A percentile compares a stretch with the other conserved stretches of the same genome.
phyloP scores from a whole-genome alignment of 345 rosid genomes.

The Eucalyptus sp. region DNA sequence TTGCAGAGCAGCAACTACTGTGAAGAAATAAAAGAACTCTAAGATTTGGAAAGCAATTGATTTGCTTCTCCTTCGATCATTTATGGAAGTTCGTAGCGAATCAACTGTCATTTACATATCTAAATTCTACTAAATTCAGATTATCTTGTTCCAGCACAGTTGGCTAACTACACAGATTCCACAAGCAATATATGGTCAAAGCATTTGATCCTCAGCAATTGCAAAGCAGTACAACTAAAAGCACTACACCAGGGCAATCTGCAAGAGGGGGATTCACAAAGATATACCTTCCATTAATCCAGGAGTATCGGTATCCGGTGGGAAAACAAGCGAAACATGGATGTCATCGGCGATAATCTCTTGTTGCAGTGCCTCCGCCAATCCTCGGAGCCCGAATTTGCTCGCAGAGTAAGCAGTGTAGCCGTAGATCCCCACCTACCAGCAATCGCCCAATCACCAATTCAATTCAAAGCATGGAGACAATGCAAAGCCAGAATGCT shows the following conservation, averaged over 20 bases:
- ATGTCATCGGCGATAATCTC: conserved; percentile 69
- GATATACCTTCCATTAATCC: not conserved
- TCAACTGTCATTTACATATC: not conserved
- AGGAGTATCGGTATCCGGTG: conserved; percentile 68
- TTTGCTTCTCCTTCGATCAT: not conserved
- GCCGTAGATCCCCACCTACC: conserved; percentile 74
- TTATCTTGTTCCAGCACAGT: not conserved
- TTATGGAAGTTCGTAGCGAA: not conserved
- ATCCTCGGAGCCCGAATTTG: conserved; percentile 82
- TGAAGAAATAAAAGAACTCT: not conserved
- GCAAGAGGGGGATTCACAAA: not conserved
- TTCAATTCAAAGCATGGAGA: not conserved
- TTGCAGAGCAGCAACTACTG: not conserved
- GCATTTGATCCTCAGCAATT: not conserved
- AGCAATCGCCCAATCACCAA: not conserved
- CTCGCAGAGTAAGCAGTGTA: conserved; percentile 80
- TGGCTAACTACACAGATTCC: not conserved
- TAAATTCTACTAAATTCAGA: not conserved
- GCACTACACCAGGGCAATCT: not conserved
- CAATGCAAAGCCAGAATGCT: not conserved
- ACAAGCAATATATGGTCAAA: not conserved
- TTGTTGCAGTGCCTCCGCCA: conserved; percentile 89
- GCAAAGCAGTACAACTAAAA: not conserved
- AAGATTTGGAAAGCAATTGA: not conserved
- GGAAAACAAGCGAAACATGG: conserved; percentile 66